Evolutionary conservation across 176 grass and related monocot genomes (phyloP).

Genomic region (Lolium perenne): DNA sequence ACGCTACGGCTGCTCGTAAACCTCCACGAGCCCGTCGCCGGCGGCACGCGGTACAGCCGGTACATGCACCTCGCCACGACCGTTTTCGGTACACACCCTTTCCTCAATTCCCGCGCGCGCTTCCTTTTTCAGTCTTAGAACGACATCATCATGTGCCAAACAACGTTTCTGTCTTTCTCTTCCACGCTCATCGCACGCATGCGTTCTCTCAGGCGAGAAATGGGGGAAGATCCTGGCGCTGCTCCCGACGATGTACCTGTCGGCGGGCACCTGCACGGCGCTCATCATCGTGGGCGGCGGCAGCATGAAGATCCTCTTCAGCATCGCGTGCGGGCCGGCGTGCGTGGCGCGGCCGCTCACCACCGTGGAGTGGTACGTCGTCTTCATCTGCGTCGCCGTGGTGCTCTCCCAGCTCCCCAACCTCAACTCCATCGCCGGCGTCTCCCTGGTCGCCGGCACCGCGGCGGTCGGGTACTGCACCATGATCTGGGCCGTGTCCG

Average conservation of each 20-base stretch:
- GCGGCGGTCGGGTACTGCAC: conserved; percentile 88
- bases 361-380: conserved; percentile 90
- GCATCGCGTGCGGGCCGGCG: conserved; percentile 56
- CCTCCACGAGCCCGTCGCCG: conserved; percentile 86
- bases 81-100: conserved; percentile 58
- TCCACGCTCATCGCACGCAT: not conserved
- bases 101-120: not conserved
- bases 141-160: not conserved
- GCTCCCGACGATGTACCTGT: conserved; percentile 83
- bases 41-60: conserved; percentile 72
- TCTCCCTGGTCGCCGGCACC: conserved; percentile 70
- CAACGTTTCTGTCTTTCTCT: not conserved
- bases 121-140: not conserved
- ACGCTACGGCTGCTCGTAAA: conserved; percentile 85
- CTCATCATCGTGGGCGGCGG: conserved; percentile 83
- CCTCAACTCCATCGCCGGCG: conserved; percentile 95
- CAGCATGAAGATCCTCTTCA: conserved; percentile 82
- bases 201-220: conserved; percentile 49
- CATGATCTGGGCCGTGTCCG: conserved; percentile 83
- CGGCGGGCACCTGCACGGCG: conserved; percentile 87
- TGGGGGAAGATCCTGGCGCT: conserved; percentile 68
- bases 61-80: conserved; percentile 79
- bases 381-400: conserved; percentile 77
- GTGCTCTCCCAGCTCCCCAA: conserved; percentile 89
- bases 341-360: conserved; percentile 66